These are phyloP conservation scores for Cokeromyces recurvatus DNA, from an alignment of 371 early-diverging fungal genomes.

Conservation along the genomic window DNA sequence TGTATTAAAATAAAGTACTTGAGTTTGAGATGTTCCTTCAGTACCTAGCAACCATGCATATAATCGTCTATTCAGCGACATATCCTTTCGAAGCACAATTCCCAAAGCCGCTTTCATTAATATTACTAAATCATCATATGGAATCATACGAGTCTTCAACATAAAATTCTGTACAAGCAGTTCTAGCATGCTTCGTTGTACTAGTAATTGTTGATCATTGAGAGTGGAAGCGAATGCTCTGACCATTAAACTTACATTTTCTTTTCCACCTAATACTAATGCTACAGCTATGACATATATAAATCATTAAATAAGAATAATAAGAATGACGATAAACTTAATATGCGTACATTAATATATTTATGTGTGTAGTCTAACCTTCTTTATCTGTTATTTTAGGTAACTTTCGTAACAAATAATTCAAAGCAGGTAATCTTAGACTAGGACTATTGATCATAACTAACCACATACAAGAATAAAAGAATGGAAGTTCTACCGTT, in stretches of 20 bases:
- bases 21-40: conserved; percentile 26
- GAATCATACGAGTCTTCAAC: conserved; percentile 61
- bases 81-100: conserved; percentile 86
- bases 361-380: no score
- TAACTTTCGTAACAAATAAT: conserved; percentile 72
- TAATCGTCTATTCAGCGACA: conserved; percentile 89
- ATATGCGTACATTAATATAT: no score
- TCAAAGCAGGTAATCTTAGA: conserved; percentile 69
- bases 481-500: conserved; percentile 67
- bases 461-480: conserved; percentile 80
- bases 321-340: no score
- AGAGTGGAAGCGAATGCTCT: conserved; percentile 74
- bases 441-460: conserved; percentile 67
- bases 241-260: conserved; percentile 68
- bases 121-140: conserved; percentile 57
- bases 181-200: conserved; percentile 83
- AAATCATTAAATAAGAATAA: no score
- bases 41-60: conserved; percentile 84
- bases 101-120: conserved; percentile 68
- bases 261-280: conserved; percentile 56
- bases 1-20: conserved; percentile 29
- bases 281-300: conserved; percentile 72
- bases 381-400: conserved; percentile 64
- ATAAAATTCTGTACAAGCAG: conserved; percentile 77
- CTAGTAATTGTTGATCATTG: conserved; percentile 70